Conservation (phyloP, 768 basidiomycete genomes). For the Hydnomerulius pinastri region DNA sequence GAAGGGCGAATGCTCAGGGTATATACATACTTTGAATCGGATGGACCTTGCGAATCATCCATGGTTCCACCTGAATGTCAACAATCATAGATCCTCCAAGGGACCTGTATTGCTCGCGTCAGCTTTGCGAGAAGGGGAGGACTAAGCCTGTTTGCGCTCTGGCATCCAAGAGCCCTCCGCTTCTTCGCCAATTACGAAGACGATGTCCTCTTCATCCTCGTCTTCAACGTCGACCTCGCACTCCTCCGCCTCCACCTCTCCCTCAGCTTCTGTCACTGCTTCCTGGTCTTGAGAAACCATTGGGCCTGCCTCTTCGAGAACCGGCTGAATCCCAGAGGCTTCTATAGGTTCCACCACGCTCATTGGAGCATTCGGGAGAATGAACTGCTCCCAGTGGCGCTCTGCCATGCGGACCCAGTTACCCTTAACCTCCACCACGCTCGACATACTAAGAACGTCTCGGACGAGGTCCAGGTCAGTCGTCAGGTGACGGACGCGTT, state of each 20-base stretch:
- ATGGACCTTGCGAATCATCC: not conserved
- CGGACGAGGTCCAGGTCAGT: constrained; percentile 57
- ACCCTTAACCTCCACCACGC: constrained; percentile 66
- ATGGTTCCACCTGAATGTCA: not conserved
- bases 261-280: constrained; percentile 24
- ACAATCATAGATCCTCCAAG: not conserved
- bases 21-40: not conserved
- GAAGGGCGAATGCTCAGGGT: not conserved
- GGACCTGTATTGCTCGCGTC: not conserved
- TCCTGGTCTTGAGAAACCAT: constrained; percentile 9
- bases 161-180: constrained; percentile 40
- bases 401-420: constrained; percentile 69
- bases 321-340: not conserved
- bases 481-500: constrained; percentile 74
- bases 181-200: constrained; percentile 63
- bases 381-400: constrained; percentile 58
- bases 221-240: constrained; percentile 48
- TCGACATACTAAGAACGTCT: constrained; percentile 69
- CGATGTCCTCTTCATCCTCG: constrained; percentile 76
- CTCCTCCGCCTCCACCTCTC: constrained; percentile 37
- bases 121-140: not conserved
- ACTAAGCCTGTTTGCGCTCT: constrained; percentile 28
- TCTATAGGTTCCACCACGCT: constrained; percentile 36
- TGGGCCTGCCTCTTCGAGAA: constrained; percentile 1
- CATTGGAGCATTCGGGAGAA: constrained; percentile 57